These are phyloP conservation scores for Rutstroemia sp. DNA, from an alignment of 2,329 filamentous ascomycete species.

Conservation along the genomic window DNA sequence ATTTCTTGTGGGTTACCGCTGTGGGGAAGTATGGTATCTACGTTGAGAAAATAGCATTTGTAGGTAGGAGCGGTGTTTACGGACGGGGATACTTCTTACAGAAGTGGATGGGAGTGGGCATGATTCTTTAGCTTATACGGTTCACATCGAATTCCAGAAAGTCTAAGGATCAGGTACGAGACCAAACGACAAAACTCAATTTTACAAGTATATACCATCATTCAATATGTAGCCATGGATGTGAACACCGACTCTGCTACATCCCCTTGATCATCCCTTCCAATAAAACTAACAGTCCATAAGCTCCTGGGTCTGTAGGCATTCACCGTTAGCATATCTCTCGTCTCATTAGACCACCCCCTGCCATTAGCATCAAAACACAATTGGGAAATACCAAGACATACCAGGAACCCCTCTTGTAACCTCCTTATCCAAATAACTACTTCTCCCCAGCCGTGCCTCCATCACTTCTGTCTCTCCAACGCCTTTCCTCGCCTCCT, in stretches of 20 bases:
- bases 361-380: neutral
- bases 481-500: slow-evolving; percentile 40
- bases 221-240: too few species aligned
- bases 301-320: slow-evolving; percentile 42
- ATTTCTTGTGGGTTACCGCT: neutral
- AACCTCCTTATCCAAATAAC: slow-evolving; percentile 43
- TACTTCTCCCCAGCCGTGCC: slow-evolving; percentile 44
- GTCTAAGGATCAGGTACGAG: too few species aligned
- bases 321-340: neutral
- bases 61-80: too few species aligned
- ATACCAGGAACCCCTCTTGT: slow-evolving; percentile 38
- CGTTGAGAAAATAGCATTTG: too few species aligned
- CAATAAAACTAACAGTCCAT: slow-evolving; percentile 37
- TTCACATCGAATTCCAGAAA: too few species aligned
- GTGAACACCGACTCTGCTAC: neutral
- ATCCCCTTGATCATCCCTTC: slow-evolving; percentile 16
- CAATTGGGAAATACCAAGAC: neutral
- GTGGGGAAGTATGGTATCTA: too few species aligned
- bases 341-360: too few species aligned
- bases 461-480: slow-evolving; percentile 46
- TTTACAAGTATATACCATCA: too few species aligned
- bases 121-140: too few species aligned
- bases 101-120: too few species aligned
- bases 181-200: too few species aligned
- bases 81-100: too few species aligned